These are phyloP conservation scores for Penicillium macrosclerotiorum DNA, from an alignment of 495 filamentous ascomycete genomes.

Conservation along the genomic window DNA sequence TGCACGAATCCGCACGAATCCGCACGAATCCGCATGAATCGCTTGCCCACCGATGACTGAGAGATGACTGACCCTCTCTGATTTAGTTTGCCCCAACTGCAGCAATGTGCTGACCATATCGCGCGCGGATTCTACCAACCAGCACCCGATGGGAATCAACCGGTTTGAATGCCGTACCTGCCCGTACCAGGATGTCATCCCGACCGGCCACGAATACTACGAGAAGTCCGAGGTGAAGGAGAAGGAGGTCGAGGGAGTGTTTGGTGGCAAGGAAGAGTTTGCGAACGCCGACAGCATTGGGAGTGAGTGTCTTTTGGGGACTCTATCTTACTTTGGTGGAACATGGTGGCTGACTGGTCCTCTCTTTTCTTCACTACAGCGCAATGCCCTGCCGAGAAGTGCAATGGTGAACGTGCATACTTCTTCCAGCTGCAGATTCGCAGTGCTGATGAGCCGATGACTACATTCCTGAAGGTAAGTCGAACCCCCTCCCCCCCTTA, in stretches of 20 bases:
- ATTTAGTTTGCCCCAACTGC: conserved; percentile 86
- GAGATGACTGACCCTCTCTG: conserved; percentile 17
- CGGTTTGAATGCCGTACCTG: conserved; percentile 92
- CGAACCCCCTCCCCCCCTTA: conserved; percentile 19
- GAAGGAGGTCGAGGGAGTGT: conserved; percentile 87
- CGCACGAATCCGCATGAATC: neutral
- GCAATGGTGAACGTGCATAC: conserved; percentile 75
- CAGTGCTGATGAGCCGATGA: conserved; percentile 98
- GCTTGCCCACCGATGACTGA: neutral
- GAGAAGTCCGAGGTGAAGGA: conserved; percentile 70
- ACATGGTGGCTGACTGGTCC: conserved; percentile 7
- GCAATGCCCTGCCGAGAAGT: conserved; percentile 74
- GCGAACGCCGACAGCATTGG: conserved; percentile 81
- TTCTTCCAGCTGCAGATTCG: conserved; percentile 97
- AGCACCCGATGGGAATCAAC: conserved; percentile 54
- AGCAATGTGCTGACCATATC: conserved; percentile 80
- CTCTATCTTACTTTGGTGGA: neutral
- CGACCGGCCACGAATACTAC: conserved; percentile 68
- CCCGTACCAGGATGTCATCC: conserved; percentile 68
- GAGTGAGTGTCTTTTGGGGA: conserved; percentile 43
- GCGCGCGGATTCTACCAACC: conserved; percentile 48
- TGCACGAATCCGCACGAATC: neutral
- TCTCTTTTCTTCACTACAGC: conserved; percentile 39
- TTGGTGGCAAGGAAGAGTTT: conserved; percentile 84
- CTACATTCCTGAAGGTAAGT: conserved; percentile 83